Evolutionary conservation across 192 early-diverging fungal genomes (phyloP).

Genomic region (Gaertneriomyces semiglobifer): DNA sequence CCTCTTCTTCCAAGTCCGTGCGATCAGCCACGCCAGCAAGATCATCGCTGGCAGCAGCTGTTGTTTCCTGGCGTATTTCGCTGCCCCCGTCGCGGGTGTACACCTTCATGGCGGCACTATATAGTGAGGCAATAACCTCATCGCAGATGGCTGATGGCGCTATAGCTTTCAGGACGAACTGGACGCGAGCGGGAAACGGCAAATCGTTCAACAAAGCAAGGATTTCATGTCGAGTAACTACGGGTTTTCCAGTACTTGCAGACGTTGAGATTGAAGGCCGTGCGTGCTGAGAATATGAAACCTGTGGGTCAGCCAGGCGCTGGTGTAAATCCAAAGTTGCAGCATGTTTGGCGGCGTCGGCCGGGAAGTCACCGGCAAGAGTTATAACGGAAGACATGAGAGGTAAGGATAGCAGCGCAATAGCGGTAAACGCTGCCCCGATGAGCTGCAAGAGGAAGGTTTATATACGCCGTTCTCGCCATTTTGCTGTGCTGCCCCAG

Average conservation of each 20-base stretch:
- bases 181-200: not conserved
- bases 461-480: no score
- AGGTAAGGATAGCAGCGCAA: no score
- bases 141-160: not conserved
- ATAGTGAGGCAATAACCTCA: not conserved
- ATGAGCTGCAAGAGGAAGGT: no score
- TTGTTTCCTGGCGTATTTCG: no score
- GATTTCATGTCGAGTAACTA: conserved; percentile 1
- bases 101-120: not conserved
- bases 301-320: not conserved
- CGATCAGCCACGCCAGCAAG: not conserved
- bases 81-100: not conserved
- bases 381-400: not conserved
- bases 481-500: no score
- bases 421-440: no score
- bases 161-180: not conserved
- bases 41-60: not conserved
- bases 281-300: not conserved
- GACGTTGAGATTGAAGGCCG: no score
- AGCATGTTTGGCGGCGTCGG: not conserved
- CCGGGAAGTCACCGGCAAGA: not conserved
- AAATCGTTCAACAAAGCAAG: not conserved
- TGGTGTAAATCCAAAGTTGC: not conserved
- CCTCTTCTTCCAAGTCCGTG: not conserved
- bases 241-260: not conserved